Conservation (phyloP, 495 filamentous ascomycete genomes). For the Daldinia bambusicola region DNA sequence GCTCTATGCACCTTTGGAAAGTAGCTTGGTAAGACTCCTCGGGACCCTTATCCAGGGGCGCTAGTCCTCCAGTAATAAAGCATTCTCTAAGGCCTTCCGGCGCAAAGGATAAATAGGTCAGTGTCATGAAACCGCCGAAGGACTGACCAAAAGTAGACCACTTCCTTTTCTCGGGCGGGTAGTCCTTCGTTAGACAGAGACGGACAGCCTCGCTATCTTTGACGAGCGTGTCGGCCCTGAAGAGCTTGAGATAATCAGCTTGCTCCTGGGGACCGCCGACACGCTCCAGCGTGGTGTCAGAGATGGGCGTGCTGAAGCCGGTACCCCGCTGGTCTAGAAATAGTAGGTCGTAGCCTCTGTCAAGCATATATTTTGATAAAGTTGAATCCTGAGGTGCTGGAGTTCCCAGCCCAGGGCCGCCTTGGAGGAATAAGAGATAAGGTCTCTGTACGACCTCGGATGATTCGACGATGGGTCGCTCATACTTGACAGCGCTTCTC, state of each 20-base stretch:
- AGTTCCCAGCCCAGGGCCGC: constrained; percentile 83
- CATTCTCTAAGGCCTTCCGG: constrained; percentile 82
- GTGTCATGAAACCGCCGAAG: constrained; percentile 87
- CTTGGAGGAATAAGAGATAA: constrained; percentile 72
- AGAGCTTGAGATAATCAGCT: constrained; percentile 83
- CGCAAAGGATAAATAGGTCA: constrained; percentile 83
- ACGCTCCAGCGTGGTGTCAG: constrained; percentile 71
- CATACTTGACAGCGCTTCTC: constrained; percentile 71
- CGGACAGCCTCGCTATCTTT: constrained; percentile 89
- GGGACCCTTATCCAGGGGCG: constrained; percentile 74
- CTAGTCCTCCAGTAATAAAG: constrained; percentile 84
- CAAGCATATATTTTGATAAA: constrained; percentile 74
- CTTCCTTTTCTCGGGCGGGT: constrained; percentile 74
- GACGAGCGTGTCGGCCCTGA: constrained; percentile 90
- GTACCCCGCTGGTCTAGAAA: constrained; percentile 91
- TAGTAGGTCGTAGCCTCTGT: constrained; percentile 84
- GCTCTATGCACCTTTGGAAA: constrained; percentile 68
- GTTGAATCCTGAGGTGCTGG: constrained; percentile 74
- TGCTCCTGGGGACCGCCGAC: constrained; percentile 72
- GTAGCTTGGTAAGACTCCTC: constrained; percentile 80
- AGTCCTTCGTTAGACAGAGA: constrained; percentile 73
- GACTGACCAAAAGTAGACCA: constrained; percentile 90
- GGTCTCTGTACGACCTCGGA: constrained; percentile 60
- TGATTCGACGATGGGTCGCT: constrained; percentile 65
- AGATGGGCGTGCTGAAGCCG: constrained; percentile 81